Conservation (phyloP, 2,329 filamentous ascomycete species). For the Diaporthe citrichinensis region DNA sequence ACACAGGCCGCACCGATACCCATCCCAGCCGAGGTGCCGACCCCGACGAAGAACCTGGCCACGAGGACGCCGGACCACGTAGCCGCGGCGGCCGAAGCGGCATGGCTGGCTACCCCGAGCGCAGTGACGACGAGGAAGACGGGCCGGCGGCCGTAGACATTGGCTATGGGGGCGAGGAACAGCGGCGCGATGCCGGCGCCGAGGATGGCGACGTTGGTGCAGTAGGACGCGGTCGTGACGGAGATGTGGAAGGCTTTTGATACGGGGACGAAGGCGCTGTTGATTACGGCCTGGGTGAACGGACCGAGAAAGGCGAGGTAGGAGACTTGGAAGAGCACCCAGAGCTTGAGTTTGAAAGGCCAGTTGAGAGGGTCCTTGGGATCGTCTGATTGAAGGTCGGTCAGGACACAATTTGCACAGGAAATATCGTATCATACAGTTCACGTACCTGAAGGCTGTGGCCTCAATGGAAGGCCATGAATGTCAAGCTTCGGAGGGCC, state of each 20-base stretch:
- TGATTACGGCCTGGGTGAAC: conserved; percentile 1
- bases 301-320: conserved; percentile 1
- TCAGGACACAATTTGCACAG: background rate
- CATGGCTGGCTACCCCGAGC: background rate
- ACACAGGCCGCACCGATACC: background rate
- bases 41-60: background rate
- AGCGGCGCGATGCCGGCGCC: conserved; percentile 12
- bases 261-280: conserved; percentile 13
- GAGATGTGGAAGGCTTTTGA: conserved; percentile 7
- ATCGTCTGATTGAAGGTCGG: background rate
- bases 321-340: conserved; percentile 20
- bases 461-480: conserved; percentile 14
- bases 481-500: background rate
- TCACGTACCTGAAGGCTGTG: background rate
- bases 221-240: background rate
- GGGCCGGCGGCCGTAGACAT: conserved; percentile 22
- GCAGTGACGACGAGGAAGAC: conserved; percentile 6
- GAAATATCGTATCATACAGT: background rate
- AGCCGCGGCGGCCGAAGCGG: background rate
- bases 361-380: conserved; percentile 19
- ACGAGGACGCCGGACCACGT: background rate
- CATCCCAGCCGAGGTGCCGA: conserved; percentile 19
- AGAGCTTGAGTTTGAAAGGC: conserved; percentile 2
- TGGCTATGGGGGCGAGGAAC: conserved; percentile 13
- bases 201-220: conserved; percentile 16